Base-by-base conservation (phyloP, 2,329 filamentous ascomycete genomes). In the Volutella citrinella region DNA sequence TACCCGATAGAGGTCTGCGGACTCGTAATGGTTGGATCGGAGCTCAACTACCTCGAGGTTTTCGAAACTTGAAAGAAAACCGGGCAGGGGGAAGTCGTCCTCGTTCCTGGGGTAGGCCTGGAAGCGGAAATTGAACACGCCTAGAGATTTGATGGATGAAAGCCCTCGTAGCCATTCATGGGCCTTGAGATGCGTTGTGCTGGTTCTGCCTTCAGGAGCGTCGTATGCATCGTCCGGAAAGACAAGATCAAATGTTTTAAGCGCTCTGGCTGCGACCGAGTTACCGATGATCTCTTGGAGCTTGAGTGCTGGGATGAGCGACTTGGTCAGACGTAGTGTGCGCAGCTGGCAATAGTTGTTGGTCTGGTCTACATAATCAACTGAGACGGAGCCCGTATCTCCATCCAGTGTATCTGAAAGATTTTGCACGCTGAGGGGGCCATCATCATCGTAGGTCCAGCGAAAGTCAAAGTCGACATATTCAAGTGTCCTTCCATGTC, bases 81-180 rank as follows among this genome's bases (percentile, higher is more conserved):
- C 40, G 3, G 57, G 55, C 11, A 66, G 39, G 1, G 59, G 56
- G 12, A 57, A 26, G 9, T 63, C 54, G 1, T 52, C 40, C 9
- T 59, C 49, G 12, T 45, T 49, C 14, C 34, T 42, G 5, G 58
- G 53, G n/a, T 52, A 50, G 5, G 39, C 30, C 27, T 44, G 46
- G 40, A 66, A 65, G 19, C 51, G 45, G 29, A 67, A 65, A 19
- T 56, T 38, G 24, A 53, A 60, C 18, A 66, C 27, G 5, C 60
- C 60, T 4, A 68, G 48, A 20, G 48, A 54, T 23, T 41, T 54
- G 18, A 68, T 59, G 3, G 51, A 57, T 14, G 46, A 25, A 3
- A 54, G 46, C 21, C 63, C 63, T 11, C 53, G 48, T 4, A 68
- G 48, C 63, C 64, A 68, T 7, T 40, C 42, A 36, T 60, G 58